These are phyloP conservation scores for Auricularia sp. DNA, from an alignment of 768 basidiomycete species.

Conservation along the genomic window DNA sequence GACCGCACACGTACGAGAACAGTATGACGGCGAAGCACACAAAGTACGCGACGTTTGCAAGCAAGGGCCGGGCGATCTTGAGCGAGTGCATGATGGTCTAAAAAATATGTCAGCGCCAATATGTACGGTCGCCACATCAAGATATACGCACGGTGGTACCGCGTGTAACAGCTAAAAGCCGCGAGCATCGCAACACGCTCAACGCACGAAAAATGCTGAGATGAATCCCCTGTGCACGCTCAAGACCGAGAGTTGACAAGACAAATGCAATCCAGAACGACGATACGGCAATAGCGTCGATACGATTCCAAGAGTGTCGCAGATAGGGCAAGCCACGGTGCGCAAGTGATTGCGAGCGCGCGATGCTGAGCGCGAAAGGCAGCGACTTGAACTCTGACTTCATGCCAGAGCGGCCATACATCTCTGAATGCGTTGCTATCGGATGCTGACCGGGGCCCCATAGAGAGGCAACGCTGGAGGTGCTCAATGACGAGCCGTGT, in stretches of 20 bases:
- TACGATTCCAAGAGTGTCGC: slow-evolving; percentile 84
- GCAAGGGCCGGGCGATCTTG: slow-evolving; percentile 81
- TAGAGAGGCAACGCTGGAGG: background rate
- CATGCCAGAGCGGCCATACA: background rate
- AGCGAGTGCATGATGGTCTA: slow-evolving; percentile 85
- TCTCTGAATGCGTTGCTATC: background rate
- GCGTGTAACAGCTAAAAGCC: slow-evolving; percentile 76
- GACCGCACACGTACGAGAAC: slow-evolving; percentile 57
- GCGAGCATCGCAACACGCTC: slow-evolving; percentile 71
- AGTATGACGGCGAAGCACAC: slow-evolving; percentile 81
- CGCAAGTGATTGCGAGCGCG: slow-evolving; percentile 45
- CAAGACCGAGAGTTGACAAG: slow-evolving; percentile 57
- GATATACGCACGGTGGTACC: slow-evolving; percentile 70
- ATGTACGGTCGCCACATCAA: background rate
- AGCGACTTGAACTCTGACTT: slow-evolving; percentile 19
- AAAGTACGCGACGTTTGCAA: slow-evolving; percentile 84
- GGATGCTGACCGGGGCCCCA: background rate
- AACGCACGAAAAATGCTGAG: slow-evolving; percentile 83
- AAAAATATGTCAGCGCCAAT: background rate
- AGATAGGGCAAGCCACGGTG: slow-evolving; percentile 70
- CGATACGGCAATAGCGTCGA: slow-evolving; percentile 78
- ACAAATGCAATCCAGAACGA: slow-evolving; percentile 80
- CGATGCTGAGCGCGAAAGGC: slow-evolving; percentile 55
- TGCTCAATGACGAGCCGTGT: background rate
- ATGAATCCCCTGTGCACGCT: slow-evolving; percentile 51